These are phyloP conservation scores for Geum urbanum DNA, from an alignment of 306 rosid genomes.

Conservation along the genomic window DNA sequence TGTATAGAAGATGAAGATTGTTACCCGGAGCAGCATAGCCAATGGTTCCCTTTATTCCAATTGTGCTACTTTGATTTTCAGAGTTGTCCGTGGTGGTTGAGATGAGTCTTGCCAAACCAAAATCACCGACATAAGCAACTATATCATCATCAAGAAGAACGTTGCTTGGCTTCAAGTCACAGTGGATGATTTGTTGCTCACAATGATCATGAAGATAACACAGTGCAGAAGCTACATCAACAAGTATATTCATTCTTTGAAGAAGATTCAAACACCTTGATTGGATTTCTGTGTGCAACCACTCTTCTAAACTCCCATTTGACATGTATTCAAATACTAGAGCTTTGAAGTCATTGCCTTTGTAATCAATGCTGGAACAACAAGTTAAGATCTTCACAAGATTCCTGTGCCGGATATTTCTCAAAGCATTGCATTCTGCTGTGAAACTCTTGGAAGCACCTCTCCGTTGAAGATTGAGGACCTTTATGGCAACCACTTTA, in stretches of 20 bases:
- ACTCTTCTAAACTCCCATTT: background rate
- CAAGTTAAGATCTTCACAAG: no score
- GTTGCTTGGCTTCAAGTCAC: background rate
- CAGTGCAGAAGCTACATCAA: background rate
- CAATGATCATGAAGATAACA: background rate
- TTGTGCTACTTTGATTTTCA: background rate
- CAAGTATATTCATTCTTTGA: background rate
- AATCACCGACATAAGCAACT: background rate
- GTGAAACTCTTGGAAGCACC: no score
- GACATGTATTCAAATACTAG: no score
- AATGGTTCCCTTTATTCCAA: background rate
- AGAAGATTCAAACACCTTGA: background rate
- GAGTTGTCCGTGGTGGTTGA: background rate
- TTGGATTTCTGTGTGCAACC: background rate
- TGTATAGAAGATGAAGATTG: no score
- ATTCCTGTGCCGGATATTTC: no score
- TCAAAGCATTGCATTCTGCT: no score
- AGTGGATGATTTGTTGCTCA: background rate
- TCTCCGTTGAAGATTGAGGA: no score
- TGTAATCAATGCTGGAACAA: no score
- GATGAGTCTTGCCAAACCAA: background rate
- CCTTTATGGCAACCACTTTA: no score
- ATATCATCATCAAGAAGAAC: background rate
- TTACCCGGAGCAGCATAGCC: constrained; percentile 1
- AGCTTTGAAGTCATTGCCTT: no score